Base-by-base conservation (phyloP, 331 rosid genomes). In the Malus hybrid region DNA sequence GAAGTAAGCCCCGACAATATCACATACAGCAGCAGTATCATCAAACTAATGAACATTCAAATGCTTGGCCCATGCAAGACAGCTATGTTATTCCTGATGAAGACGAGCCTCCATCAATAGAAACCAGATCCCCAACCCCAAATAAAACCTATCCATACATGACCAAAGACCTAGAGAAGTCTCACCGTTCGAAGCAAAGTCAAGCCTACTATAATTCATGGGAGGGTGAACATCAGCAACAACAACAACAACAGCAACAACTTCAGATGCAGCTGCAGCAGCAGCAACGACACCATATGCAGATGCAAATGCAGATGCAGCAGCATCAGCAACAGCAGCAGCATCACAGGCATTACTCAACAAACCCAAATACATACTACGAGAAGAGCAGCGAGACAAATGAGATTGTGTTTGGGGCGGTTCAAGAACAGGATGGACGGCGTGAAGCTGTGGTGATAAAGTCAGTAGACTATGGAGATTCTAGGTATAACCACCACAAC, bases 391-490 rank as follows among this genome's bases (percentile, higher is more conserved):
- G 92, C 0, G 99, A 95, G 83, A 83, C 97, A 16, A 95, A 86
- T 59, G 99, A 95, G 88, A 90, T 95, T 33, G 95, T 95, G 79
- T 95, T 95, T 33, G 99, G 99, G 32, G 99, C 97, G 7, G 97
- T 92, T 73, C 99, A 92, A 84, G 97, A 92, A 77, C 97, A 95
- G 65, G 91, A 88, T 63, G 96, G 96, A 67, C 86, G 95, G 6
- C 89, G 95, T 4, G 99, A 94, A 82, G 87, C 97, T 10, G 86
- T 95, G 90, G 96, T 95, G 54, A 90, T 92, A 50, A 92, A 95
- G 85, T 92, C 99, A 31, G 97, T 95, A 0, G 99, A 95, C 73
- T 90, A 90, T 66, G 91, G 90, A 2, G 93, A 92, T 80, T 87
- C 99, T 20, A 80, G 85, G 6, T 87, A 79, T 60, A 90, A 83